Evolutionary conservation across 1,284 basidiomycete species (phyloP).

Genomic region (Naganishia liquefaciens): DNA sequence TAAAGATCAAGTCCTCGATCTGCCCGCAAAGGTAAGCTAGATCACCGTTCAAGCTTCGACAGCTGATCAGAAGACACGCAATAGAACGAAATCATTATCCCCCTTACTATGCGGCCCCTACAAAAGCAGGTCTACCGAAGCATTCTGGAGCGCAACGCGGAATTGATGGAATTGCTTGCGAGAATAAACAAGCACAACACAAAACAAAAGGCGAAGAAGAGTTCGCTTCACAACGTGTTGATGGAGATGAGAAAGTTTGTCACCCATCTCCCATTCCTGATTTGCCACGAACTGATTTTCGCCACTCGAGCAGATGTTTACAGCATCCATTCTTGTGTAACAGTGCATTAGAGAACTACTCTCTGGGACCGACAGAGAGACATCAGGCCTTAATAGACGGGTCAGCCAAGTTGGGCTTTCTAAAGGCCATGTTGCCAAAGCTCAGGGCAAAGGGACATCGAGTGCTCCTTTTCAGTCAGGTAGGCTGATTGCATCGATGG

Average conservation of each 20-base stretch:
- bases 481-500: slow-evolving; percentile 53
- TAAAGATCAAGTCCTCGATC: slow-evolving; percentile 86
- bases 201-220: slow-evolving; percentile 38
- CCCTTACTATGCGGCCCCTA: slow-evolving; percentile 80
- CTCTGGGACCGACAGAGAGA: slow-evolving; percentile 62
- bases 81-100: slow-evolving; percentile 70
- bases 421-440: slow-evolving; percentile 80
- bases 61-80: too few species aligned
- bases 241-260: slow-evolving; percentile 82
- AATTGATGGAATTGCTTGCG: slow-evolving; percentile 38
- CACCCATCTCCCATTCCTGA: neutral
- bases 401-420: slow-evolving; percentile 81
- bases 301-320: slow-evolving; percentile 21
- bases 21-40: slow-evolving; percentile 77
- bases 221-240: slow-evolving; percentile 69
- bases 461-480: slow-evolving; percentile 96
- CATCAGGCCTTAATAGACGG: slow-evolving; percentile 80
- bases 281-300: neutral
- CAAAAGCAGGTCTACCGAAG: slow-evolving; percentile 88
- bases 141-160: slow-evolving; percentile 59
- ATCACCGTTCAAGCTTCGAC: slow-evolving; percentile 32
- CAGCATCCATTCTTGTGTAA: slow-evolving; percentile 90
- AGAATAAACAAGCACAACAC: slow-evolving; percentile 39
- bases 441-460: slow-evolving; percentile 88
- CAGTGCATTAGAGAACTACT: slow-evolving; percentile 75